phyloP scores from a whole-genome alignment of 345 rosid species.

The Cochlearia excelsa region DNA sequence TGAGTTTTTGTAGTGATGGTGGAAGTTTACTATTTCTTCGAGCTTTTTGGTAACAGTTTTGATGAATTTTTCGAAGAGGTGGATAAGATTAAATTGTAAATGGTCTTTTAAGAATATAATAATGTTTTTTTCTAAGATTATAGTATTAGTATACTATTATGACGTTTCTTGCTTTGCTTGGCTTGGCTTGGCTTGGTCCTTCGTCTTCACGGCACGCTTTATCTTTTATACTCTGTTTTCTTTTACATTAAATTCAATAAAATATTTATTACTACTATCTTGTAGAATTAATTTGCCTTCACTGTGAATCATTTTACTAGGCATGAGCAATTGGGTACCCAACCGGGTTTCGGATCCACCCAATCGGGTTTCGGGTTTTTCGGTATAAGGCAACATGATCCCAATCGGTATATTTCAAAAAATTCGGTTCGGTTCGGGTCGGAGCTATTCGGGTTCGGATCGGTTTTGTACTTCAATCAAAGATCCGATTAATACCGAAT shows the following conservation, averaged over 20 bases:
- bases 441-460: too few species aligned
- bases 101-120: background rate
- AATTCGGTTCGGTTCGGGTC: too few species aligned
- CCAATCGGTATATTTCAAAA: too few species aligned
- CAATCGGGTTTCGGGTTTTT: too few species aligned
- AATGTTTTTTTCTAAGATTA: background rate
- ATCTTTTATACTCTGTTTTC: conserved; percentile 24
- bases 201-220: conserved; percentile 33
- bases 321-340: too few species aligned
- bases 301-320: too few species aligned
- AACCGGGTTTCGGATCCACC: too few species aligned
- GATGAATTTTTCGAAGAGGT: conserved; percentile 18
- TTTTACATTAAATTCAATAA: conserved; percentile 6
- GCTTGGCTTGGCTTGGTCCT: background rate
- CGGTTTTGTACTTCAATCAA: too few species aligned
- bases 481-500: too few species aligned
- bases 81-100: conserved; percentile 27
- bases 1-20: conserved; percentile 1
- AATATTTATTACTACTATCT: background rate
- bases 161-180: conserved; percentile 22
- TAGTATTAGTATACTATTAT: background rate
- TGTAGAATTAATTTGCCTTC: too few species aligned
- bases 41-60: conserved; percentile 4
- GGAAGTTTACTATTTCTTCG: conserved; percentile 5
- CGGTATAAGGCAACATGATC: too few species aligned